Evolutionary conservation across 345 rosid genomes (phyloP), one percentile per base, ranked within the genome.

Genomic region (Passiflora organensis): DNA sequence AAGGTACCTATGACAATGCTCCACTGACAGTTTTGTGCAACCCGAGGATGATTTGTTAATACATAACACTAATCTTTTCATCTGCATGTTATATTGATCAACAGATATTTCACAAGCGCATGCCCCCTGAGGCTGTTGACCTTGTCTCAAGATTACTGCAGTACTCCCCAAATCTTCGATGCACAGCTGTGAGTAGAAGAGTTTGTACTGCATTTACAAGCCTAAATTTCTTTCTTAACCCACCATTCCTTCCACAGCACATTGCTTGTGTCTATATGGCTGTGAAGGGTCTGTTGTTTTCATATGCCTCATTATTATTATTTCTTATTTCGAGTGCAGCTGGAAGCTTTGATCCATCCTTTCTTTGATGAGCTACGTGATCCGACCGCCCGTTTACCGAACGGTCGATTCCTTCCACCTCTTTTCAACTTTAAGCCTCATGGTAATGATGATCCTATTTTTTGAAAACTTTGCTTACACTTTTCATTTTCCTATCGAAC

Each of bases 41-140:
- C 25, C 13, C 32, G 32, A 25, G 13, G 28, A 64, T 14, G 20
- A 6, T n/a, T 41, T 6, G 9, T 22, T 28, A 0, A 44, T 10
- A 11, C 21, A 32, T 15, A 39, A 1, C 23, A 13, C 48, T 53
- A n/a, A 28, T 39, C 1, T 36, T 23, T 22, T 34, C 14, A 49
- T 56, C 19, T 43, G 2, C 46, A 19, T 67, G 48, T 55, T 53
- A 23, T n/a, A 28, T 28, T 39, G 42, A 63, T 60, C 15, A 41
- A 16, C 75, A 93, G 99, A 81, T 93, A 70, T 93, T 93, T 72
- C 85, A 84, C 63, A 93, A 89, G 84, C 82, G 91, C 50, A 91
- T 84, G 93, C 98, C 98, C 53, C 88, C 88, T 3, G 99, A 93
- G 77, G 99, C 99, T 10, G 99, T 89, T 0, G 97, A 93, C 78